Percentiles rank a stretch among this genome's conserved stretches.
Conservation (phyloP, 2,329 filamentous ascomycete species). For the Trichoderma endophyticum region DNA sequence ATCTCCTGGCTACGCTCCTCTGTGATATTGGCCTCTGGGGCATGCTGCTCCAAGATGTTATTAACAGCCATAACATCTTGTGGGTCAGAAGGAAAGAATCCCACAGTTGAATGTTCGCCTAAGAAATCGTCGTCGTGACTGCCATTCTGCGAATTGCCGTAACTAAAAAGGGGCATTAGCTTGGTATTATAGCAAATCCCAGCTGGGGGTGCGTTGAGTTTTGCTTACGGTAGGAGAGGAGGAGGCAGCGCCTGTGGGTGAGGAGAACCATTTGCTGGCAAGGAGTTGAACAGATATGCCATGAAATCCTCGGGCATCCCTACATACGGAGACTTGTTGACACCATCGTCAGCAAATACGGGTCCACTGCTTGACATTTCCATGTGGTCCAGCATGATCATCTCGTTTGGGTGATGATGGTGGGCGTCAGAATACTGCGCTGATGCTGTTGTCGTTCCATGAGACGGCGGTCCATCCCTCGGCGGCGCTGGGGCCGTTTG, state of each 20-base stretch:
- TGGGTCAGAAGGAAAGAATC: constrained; percentile 57
- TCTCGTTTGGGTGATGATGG: constrained; percentile 47
- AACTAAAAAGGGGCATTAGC: constrained; percentile 41
- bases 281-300: constrained; percentile 71
- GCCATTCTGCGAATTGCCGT: constrained; percentile 48
- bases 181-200: not conserved
- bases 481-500: constrained; percentile 27
- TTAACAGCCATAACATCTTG: constrained; percentile 89
- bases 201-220: not conserved
- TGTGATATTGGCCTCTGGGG: constrained; percentile 76
- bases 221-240: constrained; percentile 46
- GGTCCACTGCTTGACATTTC: constrained; percentile 68
- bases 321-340: constrained; percentile 78
- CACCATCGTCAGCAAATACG: constrained; percentile 79
- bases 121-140: constrained; percentile 45
- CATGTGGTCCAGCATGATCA: constrained; percentile 63
- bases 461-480: constrained; percentile 38
- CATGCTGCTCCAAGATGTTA: constrained; percentile 75
- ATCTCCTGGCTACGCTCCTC: constrained; percentile 84
- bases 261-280: constrained; percentile 26
- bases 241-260: constrained; percentile 46
- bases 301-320: constrained; percentile 86
- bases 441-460: constrained; percentile 33
- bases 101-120: constrained; percentile 46
- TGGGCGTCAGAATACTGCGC: constrained; percentile 47